These are phyloP conservation scores for Dryas integrifolia DNA, from an alignment of 331 rosid species.

Conservation along the genomic window DNA sequence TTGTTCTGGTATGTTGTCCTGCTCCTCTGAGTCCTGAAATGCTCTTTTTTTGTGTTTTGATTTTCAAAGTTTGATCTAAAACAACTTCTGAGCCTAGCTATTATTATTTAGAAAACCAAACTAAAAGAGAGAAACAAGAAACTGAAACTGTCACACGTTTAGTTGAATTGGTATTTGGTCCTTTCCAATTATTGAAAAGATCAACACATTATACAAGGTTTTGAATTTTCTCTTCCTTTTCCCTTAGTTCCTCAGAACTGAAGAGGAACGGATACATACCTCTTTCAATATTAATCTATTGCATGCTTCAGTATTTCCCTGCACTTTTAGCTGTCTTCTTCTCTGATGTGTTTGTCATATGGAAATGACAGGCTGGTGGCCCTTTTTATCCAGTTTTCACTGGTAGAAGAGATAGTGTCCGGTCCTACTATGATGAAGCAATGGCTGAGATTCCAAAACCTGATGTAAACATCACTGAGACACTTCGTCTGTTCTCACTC, in stretches of 20 bases:
- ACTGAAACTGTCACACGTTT: neutral
- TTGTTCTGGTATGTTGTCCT: constrained; percentile 53
- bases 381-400: constrained; percentile 84
- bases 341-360: constrained; percentile 19
- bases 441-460: constrained; percentile 65
- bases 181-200: neutral
- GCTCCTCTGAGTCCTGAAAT: constrained; percentile 1
- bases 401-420: constrained; percentile 66
- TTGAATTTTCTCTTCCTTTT: neutral
- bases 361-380: constrained; percentile 68
- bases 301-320: neutral
- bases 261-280: too few species aligned
- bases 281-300: too few species aligned
- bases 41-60: neutral
- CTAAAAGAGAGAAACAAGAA: neutral
- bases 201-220: neutral
- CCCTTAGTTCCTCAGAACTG: neutral
- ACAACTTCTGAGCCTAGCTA: neutral
- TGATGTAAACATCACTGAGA: constrained; percentile 54
- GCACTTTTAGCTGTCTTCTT: constrained; percentile 6
- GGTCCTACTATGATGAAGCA: constrained; percentile 57
- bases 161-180: neutral
- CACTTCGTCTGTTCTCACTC: constrained; percentile 52
- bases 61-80: neutral
- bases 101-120: neutral